Evolutionary conservation across 2,329 filamentous ascomycete genomes (phyloP), one percentile per base, ranked within the genome.

Genomic region (Neospermospora avenae): DNA sequence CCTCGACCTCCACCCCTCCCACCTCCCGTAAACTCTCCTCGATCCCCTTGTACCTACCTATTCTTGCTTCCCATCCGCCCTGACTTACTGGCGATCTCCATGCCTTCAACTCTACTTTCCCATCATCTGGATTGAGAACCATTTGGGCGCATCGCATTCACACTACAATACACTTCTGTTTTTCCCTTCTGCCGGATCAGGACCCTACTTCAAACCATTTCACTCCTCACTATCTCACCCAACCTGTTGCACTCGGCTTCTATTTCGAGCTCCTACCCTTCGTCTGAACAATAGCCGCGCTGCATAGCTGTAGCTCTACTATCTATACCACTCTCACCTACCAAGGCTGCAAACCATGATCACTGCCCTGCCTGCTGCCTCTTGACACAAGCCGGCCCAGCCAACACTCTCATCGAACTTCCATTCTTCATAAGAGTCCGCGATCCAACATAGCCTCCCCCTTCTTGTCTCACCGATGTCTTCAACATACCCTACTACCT

Each of bases 391-490:
- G 41, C 53, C 39, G 11, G 18, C 55, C 56, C 24, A 60, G 24
- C 51, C 52, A 57, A 57, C 35, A 16, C 18, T 51, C 25, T 31
- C 44, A 56, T 25, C 52, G 31, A 35, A 20, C 35, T 45, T 55
- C 51, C 42, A 16, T 41, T 39, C 37, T 63, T 63, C 61, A 66
- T 64, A 65, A 65, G 53, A 62, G 59, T 44, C 64, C 57, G 56
- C 31, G 18, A 49, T 49, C 46, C 65, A 41, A 66, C 68, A 70
- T 70, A 70, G 68, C 67, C 69, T 70, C 68, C 63, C 63, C 31
- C 59, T n/a, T 51, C 62, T 59, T 46, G 63, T 60, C 61, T 66
- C 57, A 63, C 67, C 65, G 63, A 72, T 71, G 70, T 70, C 70
- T 70, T 69, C 70, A 34, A 62, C 60, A 57, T 65, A 67, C 63